Percentiles rank a stretch among this genome's conserved stretches.
Conservation (phyloP, 495 filamentous ascomycete species). For the Rostrohypoxylon terebratum region DNA sequence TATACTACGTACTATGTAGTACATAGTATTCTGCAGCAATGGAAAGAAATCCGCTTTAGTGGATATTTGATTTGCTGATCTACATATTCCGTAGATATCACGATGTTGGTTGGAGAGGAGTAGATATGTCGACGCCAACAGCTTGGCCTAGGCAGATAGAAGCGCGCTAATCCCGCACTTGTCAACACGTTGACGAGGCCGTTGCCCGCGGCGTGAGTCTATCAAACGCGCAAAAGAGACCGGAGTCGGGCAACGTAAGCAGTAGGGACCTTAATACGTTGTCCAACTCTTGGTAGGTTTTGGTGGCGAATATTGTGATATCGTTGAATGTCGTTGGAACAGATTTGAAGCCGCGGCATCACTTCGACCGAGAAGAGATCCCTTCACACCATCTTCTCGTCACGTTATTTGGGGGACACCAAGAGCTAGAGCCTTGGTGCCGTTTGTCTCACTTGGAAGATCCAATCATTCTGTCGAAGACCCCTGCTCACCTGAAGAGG, state of each 20-base stretch:
- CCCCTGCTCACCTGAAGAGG: conserved; percentile 52
- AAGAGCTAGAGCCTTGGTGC: conserved; percentile 50
- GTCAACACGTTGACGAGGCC: conserved; percentile 28
- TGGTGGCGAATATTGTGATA: conserved; percentile 18
- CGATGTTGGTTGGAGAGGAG: conserved; percentile 20
- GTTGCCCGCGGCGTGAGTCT: conserved; percentile 7
- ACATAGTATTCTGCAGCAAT: conserved; percentile 14
- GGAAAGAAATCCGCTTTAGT: conserved; percentile 14
- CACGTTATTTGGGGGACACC: conserved; percentile 58
- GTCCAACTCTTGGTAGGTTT: neutral
- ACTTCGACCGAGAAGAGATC: conserved; percentile 43
- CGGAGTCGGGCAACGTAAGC: neutral
- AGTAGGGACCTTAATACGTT: conserved; percentile 9
- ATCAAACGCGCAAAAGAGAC: neutral
- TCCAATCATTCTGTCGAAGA: conserved; percentile 52
- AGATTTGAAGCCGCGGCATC: conserved; percentile 22
- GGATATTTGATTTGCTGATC: neutral
- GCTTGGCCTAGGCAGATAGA: conserved; percentile 22
- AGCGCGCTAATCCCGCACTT: conserved; percentile 37
- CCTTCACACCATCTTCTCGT: conserved; percentile 56
- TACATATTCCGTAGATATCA: conserved; percentile 12
- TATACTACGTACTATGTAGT: too few relatives aligned
- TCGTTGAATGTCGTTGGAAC: conserved; percentile 26
- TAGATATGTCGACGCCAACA: conserved; percentile 22
- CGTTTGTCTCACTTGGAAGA: conserved; percentile 44